Base-by-base conservation (phyloP, 2,329 filamentous ascomycete species). In the Trichoderma harzianum region DNA sequence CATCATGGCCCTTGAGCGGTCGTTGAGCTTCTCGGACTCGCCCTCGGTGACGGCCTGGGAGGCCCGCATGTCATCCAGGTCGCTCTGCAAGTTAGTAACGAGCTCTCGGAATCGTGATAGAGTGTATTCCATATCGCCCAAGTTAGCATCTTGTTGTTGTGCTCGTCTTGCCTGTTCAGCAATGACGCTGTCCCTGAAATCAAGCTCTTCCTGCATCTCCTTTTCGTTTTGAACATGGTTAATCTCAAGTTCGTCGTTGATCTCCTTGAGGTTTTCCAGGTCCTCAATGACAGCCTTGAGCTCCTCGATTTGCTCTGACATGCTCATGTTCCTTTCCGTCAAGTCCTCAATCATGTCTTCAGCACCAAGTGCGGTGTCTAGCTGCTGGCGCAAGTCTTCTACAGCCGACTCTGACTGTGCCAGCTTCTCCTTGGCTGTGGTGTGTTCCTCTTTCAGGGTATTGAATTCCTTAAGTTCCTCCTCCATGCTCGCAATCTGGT, bases 321-420 rank as follows among this genome's bases (percentile, higher is more conserved):
- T 91, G 74, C 87, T 88, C 84, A 96, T 91, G 78, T 97, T 98
- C 77, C 94, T 92, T 74, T 96, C 93, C 0, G 93, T 94, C 51
- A 99, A 87, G 74, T 97, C 92, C 80, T 97, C 95, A 73, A 98
- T 94, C 88, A 98, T 95, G 76, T 97, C 93, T 79, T 98, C 96
- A 14, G 94, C 93, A 6, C 93, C 93, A 11, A 96, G 86, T 7
- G 94, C 94, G 64, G 92, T 93, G 77, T 99, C 95, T 3, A 99
- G 88, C 80, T 98, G 96, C 79, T 97, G 92, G 65, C 93, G 91
- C 14, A 99, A 88, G 76, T 98, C 93, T 74, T 96, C 92, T 55
- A 96, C 90, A 47, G 91, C 91, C 11, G 89, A 87, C 78, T 98
- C 92, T 0, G 91, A 88, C 68, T 92, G 88, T 5, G 88, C 82